Conservation (phyloP, 1,284 basidiomycete species). For the Erythrobasidium hasegawianum region DNA sequence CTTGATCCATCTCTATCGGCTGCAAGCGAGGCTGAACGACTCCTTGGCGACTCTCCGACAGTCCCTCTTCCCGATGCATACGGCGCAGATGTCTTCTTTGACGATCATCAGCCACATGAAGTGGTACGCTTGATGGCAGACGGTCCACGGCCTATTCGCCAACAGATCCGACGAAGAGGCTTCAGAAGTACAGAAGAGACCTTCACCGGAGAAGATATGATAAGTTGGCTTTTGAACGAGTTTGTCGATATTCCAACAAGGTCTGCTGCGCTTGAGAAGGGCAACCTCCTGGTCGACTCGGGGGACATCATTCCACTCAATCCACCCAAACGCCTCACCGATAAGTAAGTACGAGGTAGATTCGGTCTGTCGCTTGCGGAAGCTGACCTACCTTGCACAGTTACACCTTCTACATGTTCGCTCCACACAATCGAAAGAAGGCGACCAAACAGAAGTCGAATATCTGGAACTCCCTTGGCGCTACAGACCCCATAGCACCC, state of each 20-base stretch:
- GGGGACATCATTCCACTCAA: slow-evolving; percentile 60
- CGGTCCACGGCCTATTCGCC: slow-evolving; percentile 64
- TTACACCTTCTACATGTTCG: slow-evolving; percentile 28
- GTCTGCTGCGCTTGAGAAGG: slow-evolving; percentile 74
- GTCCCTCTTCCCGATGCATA: slow-evolving; percentile 26
- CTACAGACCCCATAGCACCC: too few relatives aligned
- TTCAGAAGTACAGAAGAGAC: slow-evolving; percentile 64
- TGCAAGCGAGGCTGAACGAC: slow-evolving; percentile 18
- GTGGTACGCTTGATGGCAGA: slow-evolving; percentile 75
- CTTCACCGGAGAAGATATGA: slow-evolving; percentile 80
- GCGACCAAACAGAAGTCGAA: neutral
- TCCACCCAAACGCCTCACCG: slow-evolving; percentile 16
- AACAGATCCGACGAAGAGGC: slow-evolving; percentile 75
- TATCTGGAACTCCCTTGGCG: neutral
- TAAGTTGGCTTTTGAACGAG: slow-evolving; percentile 78
- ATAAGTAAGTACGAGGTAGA: slow-evolving; percentile 26
- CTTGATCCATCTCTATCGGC: slow-evolving; percentile 9
- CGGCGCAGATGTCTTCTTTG: slow-evolving; percentile 22
- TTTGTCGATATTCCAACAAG: slow-evolving; percentile 77
- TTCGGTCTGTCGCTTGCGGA: neutral
- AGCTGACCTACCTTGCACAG: neutral
- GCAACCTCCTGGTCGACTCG: slow-evolving; percentile 65
- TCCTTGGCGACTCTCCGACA: neutral
- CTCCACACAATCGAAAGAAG: slow-evolving; percentile 14
- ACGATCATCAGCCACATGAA: slow-evolving; percentile 48